Evolutionary conservation across 495 filamentous ascomycete genomes (phyloP).

Genomic region (Penicillium riverlandense): DNA sequence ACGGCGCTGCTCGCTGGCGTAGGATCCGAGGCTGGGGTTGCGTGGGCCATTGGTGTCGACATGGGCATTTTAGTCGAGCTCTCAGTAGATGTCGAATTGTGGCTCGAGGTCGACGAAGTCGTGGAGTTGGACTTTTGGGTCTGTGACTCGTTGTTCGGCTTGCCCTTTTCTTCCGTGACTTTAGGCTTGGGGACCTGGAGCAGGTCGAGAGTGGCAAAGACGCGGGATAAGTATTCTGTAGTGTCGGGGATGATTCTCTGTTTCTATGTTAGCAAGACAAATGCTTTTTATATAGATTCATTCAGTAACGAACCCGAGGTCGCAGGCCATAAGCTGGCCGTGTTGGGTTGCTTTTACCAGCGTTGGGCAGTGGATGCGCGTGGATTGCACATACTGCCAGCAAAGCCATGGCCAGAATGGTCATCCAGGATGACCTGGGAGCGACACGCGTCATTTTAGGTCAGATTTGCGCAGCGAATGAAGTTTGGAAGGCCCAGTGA

Average conservation of each 20-base stretch:
- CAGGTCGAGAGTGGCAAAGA: constrained; percentile 19
- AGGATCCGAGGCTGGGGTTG: background rate
- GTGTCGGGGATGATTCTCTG: constrained; percentile 28
- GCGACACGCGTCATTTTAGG: constrained; percentile 5
- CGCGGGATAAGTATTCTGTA: constrained; percentile 11
- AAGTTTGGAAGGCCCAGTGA: background rate
- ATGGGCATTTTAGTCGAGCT: background rate
- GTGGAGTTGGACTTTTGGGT: background rate
- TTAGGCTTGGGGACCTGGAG: background rate
- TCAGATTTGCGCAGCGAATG: no score
- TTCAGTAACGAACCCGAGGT: constrained; percentile 8
- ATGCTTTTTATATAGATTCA: background rate
- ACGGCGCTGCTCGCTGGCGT: constrained; percentile 3
- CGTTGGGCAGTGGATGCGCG: constrained; percentile 8
- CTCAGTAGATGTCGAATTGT: background rate
- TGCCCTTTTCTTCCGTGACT: no score
- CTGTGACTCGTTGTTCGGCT: background rate
- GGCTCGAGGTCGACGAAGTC: background rate
- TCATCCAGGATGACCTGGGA: constrained; percentile 1
- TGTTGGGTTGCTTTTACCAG: background rate
- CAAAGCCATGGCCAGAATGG: background rate
- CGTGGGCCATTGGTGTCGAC: background rate
- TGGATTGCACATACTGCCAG: constrained; percentile 6
- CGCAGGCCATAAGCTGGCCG: constrained; percentile 1
- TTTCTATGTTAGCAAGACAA: constrained; percentile 1